Evolutionary conservation across 2,329 filamentous ascomycete genomes (phyloP), one percentile per base, ranked within the genome.

Genomic region (Fusarium mangiferae): DNA sequence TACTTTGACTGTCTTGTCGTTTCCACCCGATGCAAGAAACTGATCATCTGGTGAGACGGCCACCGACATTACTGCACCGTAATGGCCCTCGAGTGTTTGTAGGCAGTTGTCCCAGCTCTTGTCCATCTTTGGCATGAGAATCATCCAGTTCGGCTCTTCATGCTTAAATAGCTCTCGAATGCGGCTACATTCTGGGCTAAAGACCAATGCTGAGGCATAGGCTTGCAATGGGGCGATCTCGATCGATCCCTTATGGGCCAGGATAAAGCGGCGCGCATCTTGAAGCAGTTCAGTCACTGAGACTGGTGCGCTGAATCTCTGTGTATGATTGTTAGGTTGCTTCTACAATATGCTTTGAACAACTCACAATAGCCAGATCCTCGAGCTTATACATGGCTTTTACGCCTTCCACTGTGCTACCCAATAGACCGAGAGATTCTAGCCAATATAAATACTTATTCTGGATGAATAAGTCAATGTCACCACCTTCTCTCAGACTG

Each of bases 21-120:
- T 0, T 6, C 17, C 17, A 2, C 6, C 6, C 0, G 48, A 52
- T 15, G 33, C 49, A 36, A 52, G 2, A 1, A 36, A 17, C 4
- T 22, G 4, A 4, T 0, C 11, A 0, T 52, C 12, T 11, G 17
- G 8, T 12, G 49, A 52, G 1, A 52, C 6, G 0, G 30, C 48
- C 0, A 52, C 30, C 7, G 11, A 10, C 0, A 1, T 0, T 7
- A 0, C 1, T 2, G 0, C 11, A 9, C 1, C 0, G 5, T 0
- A 0, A 24, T 36, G 48, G 0, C 17, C 30, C 4, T 52, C 12
- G 6, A 52, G n/a, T 3, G 0, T 35, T 26, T 52, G 48, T 14
- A 52, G 6, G 8, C 48, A 26, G 20, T 20, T 15, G 8, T 36
- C 6, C 48, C 48, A 52, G 1, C 26, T 11, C 6, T 20, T 1